These are phyloP conservation scores for Mycena kentingensis DNA, from an alignment of 768 basidiomycete genomes.

Conservation along the genomic window DNA sequence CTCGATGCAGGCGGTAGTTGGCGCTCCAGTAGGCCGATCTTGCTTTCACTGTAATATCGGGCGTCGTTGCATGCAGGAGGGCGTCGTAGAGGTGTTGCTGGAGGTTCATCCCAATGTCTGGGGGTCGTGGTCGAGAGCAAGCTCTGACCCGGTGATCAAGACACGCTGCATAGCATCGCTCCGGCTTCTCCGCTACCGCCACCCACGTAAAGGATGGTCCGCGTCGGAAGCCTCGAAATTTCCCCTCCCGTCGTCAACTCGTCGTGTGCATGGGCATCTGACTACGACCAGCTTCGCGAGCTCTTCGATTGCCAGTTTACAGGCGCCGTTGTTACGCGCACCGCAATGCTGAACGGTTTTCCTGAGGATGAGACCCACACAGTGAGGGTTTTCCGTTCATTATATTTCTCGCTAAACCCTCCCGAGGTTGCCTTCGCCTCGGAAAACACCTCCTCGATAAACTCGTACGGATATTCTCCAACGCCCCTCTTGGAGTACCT, in stretches of 20 bases:
- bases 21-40: constrained; percentile 61
- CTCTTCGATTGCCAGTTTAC: constrained; percentile 70
- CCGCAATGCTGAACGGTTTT: constrained; percentile 72
- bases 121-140: constrained; percentile 8
- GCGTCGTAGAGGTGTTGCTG: constrained; percentile 24
- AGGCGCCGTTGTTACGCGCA: constrained; percentile 81
- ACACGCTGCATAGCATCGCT: neutral
- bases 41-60: constrained; percentile 77
- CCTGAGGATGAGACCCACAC: constrained; percentile 63
- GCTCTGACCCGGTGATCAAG: neutral
- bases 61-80: constrained; percentile 48
- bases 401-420: constrained; percentile 3
- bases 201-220: too few species aligned
- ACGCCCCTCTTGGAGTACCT: constrained; percentile 72
- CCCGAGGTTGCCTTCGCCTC: constrained; percentile 62
- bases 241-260: constrained; percentile 73
- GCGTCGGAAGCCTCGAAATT: constrained; percentile 56
- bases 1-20: constrained; percentile 77
- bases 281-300: constrained; percentile 59
- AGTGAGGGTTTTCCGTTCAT: constrained; percentile 37
- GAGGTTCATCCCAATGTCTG: constrained; percentile 4
- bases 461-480: constrained; percentile 91
- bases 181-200: neutral
- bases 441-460: constrained; percentile 60
- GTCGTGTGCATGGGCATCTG: constrained; percentile 82